Percentiles rank a stretch among this genome's conserved stretches.
These are phyloP conservation scores for Discostella stelligera DNA, from an alignment of 352 stramenopile genomes.

Conservation along the genomic window DNA sequence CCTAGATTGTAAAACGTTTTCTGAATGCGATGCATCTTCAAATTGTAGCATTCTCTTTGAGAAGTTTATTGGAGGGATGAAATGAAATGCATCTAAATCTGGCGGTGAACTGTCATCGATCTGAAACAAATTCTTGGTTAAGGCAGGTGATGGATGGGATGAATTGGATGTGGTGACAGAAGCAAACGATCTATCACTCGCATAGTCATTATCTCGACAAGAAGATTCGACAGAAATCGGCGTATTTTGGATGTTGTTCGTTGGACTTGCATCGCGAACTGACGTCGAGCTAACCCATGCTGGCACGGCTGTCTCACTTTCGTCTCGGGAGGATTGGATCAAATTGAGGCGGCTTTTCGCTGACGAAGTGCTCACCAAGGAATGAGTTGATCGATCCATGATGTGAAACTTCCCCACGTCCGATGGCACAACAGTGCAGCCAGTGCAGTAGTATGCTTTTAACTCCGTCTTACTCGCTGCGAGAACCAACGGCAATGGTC, in stretches of 20 bases:
- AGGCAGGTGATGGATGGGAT: constrained; percentile 17
- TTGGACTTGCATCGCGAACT: constrained; percentile 30
- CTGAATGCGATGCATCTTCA: constrained; percentile 22
- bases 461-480: constrained; percentile 62
- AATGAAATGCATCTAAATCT: constrained; percentile 68
- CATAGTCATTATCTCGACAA: constrained; percentile 17
- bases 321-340: constrained; percentile 70
- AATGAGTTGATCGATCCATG: constrained; percentile 82
- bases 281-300: constrained; percentile 51
- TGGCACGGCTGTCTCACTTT: constrained; percentile 44
- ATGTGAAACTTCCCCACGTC: constrained; percentile 80
- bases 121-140: constrained; percentile 31
- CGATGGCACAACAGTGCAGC: constrained; percentile 64
- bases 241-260: constrained; percentile 9
- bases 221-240: constrained; percentile 14
- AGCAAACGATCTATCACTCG: constrained; percentile 6
- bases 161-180: constrained; percentile 17
- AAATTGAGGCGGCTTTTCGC: constrained; percentile 72
- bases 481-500: constrained; percentile 72
- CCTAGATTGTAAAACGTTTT: constrained; percentile 55
- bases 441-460: constrained; percentile 80
- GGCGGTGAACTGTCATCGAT: constrained; percentile 50
- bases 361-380: constrained; percentile 71
- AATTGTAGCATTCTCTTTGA: constrained; percentile 13
- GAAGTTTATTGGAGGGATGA: constrained; percentile 73